Percentiles rank a stretch among this genome's conserved stretches.
phyloP scores from a whole-genome alignment of 2,329 filamentous ascomycete species.

The Pseudonectria buxi region DNA sequence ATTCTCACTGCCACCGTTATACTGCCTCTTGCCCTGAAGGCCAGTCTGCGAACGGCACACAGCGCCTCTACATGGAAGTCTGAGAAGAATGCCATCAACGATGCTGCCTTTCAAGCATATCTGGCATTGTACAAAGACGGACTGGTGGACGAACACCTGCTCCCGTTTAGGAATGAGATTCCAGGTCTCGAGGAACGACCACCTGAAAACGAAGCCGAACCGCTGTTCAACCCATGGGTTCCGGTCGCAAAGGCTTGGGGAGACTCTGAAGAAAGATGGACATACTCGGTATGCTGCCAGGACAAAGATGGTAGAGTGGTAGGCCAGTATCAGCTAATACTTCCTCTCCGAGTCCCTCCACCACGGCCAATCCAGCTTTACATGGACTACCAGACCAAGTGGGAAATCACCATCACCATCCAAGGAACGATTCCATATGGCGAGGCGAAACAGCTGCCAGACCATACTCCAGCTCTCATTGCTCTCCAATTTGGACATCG shows the following conservation, averaged over 20 bases:
- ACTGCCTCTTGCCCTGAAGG: conserved; percentile 65
- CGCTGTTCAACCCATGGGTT: conserved; percentile 41
- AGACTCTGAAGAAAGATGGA: conserved; percentile 9
- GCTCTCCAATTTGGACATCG: conserved; percentile 43
- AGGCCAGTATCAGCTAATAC: conserved; percentile 34
- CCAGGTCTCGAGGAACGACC: conserved; percentile 32
- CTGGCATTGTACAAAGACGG: conserved; percentile 60
- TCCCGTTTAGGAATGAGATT: conserved; percentile 52
- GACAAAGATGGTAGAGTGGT: conserved; percentile 25
- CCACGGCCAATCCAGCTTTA: conserved; percentile 34
- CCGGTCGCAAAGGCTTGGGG: conserved; percentile 38
- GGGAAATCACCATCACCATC: conserved; percentile 23
- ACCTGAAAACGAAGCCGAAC: conserved; percentile 29
- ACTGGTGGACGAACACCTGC: conserved; percentile 69
- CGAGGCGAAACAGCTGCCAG: conserved; percentile 16
- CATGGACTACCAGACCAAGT: conserved; percentile 30
- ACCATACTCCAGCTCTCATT: conserved; percentile 42
- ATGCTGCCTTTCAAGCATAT: conserved; percentile 80
- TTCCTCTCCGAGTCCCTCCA: conserved; percentile 37
- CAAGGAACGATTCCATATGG: conserved; percentile 11
- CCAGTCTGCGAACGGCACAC: conserved; percentile 19
- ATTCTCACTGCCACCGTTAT: conserved; percentile 54
- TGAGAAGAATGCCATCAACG: conserved; percentile 66
- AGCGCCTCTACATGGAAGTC: conserved; percentile 52
- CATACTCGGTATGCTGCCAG: conserved; percentile 27